phyloP scores from a whole-genome alignment of 1,139 yeast species.

The Blastobotrys illinoisensis region DNA sequence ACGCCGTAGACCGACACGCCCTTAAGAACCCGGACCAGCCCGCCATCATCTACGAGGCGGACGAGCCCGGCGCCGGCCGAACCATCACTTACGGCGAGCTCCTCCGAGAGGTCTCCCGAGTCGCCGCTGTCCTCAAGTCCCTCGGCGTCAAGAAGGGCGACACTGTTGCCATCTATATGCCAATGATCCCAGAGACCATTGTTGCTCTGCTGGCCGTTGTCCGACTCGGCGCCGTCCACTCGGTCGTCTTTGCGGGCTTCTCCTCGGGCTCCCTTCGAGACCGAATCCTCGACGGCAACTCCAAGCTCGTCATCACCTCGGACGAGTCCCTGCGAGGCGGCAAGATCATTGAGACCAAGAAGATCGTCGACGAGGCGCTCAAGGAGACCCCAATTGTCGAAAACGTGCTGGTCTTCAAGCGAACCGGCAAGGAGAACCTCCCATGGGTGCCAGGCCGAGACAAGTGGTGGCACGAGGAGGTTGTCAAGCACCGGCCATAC shows the following conservation, averaged over 20 bases:
- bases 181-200: constrained; percentile 96
- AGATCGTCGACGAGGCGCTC: constrained; percentile 91
- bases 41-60: constrained; percentile 94
- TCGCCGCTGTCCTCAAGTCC: constrained; percentile 76
- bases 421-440: constrained; percentile 67
- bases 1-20: constrained; percentile 97
- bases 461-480: constrained; percentile 89
- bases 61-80: constrained; percentile 69
- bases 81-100: constrained; percentile 80
- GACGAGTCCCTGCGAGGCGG: constrained; percentile 98
- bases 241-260: constrained; percentile 96
- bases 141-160: constrained; percentile 95
- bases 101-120: constrained; percentile 77
- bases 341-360: constrained; percentile 82
- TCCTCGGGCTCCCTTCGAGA: constrained; percentile 90
- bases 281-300: constrained; percentile 82
- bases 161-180: constrained; percentile 92
- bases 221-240: constrained; percentile 93
- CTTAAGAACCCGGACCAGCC: constrained; percentile 72
- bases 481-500: constrained; percentile 75
- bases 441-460: constrained; percentile 80
- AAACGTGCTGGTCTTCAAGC: constrained; percentile 77
- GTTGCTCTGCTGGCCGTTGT: constrained; percentile 92
- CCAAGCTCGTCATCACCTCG: constrained; percentile 86
- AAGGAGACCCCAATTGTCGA: constrained; percentile 71